Conservation (phyloP, 2,329 filamentous ascomycete species). For the Venturia effusa region DNA sequence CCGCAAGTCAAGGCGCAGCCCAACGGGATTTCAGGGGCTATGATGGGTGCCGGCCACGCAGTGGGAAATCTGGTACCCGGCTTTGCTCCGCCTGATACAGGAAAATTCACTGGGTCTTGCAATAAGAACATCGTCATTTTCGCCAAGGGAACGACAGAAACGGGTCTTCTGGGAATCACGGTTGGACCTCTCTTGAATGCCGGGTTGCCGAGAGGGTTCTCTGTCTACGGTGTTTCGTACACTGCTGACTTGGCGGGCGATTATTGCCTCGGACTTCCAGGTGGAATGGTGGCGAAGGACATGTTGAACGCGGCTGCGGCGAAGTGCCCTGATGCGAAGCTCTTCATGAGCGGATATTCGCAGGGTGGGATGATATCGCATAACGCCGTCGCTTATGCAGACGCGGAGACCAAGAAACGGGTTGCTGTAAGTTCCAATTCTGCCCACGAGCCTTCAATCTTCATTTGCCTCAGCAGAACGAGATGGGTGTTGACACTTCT, state of each 20-base stretch:
- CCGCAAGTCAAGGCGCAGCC: neutral
- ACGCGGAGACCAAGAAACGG: neutral
- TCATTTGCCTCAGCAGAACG: neutral
- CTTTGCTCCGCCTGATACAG: neutral
- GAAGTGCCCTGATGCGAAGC: slow-evolving; percentile 5
- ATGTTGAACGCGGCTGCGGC: slow-evolving; percentile 6
- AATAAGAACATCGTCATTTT: slow-evolving; percentile 10
- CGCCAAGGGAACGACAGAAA: slow-evolving; percentile 6
- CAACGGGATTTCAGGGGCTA: neutral
- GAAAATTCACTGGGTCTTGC: neutral
- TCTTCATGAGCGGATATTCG: slow-evolving; percentile 8
- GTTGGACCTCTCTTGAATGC: slow-evolving; percentile 8
- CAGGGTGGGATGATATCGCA: slow-evolving; percentile 3
- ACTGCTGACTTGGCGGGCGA: slow-evolving; percentile 5
- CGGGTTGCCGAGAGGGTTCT: neutral
- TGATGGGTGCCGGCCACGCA: neutral
- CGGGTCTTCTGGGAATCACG: neutral
- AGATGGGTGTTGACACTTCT: neutral
- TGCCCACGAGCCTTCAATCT: neutral
- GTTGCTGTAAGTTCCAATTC: neutral
- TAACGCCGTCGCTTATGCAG: slow-evolving; percentile 6
- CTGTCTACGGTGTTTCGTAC: neutral
- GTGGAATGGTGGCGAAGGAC: slow-evolving; percentile 9
- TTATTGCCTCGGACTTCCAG: slow-evolving; percentile 8
- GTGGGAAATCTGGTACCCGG: neutral